Evolutionary conservation across 306 rosid genomes (phyloP).

Genomic region (Vigna angularis): DNA sequence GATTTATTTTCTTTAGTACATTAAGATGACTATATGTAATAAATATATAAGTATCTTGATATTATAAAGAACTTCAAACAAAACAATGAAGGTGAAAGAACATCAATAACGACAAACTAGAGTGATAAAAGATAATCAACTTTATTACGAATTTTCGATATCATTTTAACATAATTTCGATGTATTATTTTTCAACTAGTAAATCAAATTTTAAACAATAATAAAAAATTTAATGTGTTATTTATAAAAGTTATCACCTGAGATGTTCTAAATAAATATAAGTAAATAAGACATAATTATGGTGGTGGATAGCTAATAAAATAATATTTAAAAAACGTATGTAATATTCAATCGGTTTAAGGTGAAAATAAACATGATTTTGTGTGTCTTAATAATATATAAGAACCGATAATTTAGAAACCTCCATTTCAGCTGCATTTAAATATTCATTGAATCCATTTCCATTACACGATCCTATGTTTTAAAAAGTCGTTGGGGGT

Average conservation of each 20-base stretch:
- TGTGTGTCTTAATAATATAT: background rate
- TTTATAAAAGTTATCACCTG: no score
- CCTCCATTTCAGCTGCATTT: constrained; percentile 16
- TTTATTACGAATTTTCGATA: no score
- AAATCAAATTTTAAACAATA: no score
- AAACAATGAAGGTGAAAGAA: background rate
- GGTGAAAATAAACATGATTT: background rate
- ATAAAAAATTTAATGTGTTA: no score
- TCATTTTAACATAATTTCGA: no score
- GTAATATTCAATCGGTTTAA: background rate
- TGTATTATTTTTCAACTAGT: no score
- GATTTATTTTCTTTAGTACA: no score
- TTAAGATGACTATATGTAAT: no score
- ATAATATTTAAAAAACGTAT: background rate
- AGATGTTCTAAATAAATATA: no score
- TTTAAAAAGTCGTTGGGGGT: background rate
- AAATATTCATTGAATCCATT: background rate
- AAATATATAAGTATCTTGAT: background rate
- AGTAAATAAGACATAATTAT: background rate
- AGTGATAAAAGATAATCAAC: background rate
- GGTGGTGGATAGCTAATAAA: background rate
- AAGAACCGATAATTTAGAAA: constrained; percentile 26
- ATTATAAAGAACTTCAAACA: background rate
- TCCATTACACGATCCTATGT: background rate
- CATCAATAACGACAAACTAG: background rate